These are phyloP conservation scores for Cutaneotrichosporon sp. DNA, from an alignment of 1,284 basidiomycete species.

Conservation along the genomic window DNA sequence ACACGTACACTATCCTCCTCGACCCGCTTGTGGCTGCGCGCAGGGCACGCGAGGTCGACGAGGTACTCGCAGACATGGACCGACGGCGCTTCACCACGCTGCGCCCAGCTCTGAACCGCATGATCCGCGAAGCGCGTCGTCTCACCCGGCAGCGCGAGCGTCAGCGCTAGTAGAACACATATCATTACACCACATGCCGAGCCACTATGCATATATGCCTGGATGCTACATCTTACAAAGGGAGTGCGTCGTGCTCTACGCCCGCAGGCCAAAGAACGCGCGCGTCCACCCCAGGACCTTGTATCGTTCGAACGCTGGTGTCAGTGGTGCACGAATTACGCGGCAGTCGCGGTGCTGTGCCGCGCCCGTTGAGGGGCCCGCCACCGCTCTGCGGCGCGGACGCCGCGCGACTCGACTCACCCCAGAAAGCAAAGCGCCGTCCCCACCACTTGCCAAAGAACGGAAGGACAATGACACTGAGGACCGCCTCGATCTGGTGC, in stretches of 20 bases:
- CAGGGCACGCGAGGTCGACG: constrained; percentile 53
- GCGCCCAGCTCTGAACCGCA: constrained; percentile 46
- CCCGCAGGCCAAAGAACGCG: constrained; percentile 55
- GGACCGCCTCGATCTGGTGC: constrained; percentile 71
- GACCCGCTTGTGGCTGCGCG: constrained; percentile 56
- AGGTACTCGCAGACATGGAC: constrained; percentile 59
- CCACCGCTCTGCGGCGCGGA: too few relatives aligned
- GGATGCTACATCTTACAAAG: neutral
- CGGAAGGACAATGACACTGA: constrained; percentile 74
- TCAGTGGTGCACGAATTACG: too few relatives aligned
- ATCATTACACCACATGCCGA: neutral
- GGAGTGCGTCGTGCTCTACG: neutral
- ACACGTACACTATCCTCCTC: constrained; percentile 71
- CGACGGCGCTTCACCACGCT: constrained; percentile 44
- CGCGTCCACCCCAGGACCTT: constrained; percentile 60
- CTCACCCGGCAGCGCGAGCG: neutral
- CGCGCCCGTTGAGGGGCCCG: neutral
- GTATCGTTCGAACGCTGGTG: constrained; percentile 66
- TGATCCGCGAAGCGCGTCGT: constrained; percentile 33
- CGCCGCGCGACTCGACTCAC: constrained; percentile 54
- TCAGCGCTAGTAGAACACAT: neutral
- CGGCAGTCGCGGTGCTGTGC: neutral
- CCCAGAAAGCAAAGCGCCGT: constrained; percentile 75
- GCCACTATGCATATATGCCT: constrained; percentile 1
- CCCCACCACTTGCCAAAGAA: constrained; percentile 84